Evolutionary conservation across 352 stramenopile species (phyloP).

Genomic region (Globisporangium barbulae): DNA sequence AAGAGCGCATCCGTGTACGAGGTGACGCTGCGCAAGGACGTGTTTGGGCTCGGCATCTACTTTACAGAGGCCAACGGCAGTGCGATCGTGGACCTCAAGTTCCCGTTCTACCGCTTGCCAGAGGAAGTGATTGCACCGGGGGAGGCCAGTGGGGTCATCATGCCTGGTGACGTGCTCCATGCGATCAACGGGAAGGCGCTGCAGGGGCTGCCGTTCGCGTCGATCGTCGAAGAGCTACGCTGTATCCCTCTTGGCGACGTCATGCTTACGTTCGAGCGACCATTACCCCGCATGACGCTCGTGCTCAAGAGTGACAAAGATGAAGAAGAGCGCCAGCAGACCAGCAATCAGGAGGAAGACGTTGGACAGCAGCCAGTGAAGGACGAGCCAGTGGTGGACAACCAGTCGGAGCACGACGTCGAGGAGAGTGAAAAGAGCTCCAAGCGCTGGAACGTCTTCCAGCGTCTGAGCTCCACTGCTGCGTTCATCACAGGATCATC

Average conservation of each 20-base stretch:
- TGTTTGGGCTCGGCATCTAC: conserved; percentile 75
- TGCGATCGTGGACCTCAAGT: conserved; percentile 50
- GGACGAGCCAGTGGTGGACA: conserved; percentile 11
- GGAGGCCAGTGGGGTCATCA: conserved; percentile 51
- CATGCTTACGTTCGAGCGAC: conserved; percentile 42
- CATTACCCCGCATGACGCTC: neutral
- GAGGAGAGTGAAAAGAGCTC: conserved; percentile 13
- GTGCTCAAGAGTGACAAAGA: neutral
- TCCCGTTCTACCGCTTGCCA: conserved; percentile 70
- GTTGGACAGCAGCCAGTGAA: conserved; percentile 9
- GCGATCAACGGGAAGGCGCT: conserved; percentile 42
- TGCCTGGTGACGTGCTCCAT: conserved; percentile 43
- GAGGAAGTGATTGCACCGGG: conserved; percentile 45
- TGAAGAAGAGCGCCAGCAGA: neutral
- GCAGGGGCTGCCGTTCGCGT: conserved; percentile 29
- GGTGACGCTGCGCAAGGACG: conserved; percentile 47
- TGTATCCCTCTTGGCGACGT: conserved; percentile 34
- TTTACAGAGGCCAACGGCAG: conserved; percentile 37
- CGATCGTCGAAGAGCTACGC: conserved; percentile 64
- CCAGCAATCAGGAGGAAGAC: conserved; percentile 5
- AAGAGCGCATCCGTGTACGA: conserved; percentile 25
- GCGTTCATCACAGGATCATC: conserved; percentile 8
- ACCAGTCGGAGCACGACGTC: neutral
- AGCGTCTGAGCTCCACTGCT: conserved; percentile 30
- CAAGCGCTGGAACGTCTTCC: conserved; percentile 43